Base-by-base conservation (phyloP, 805 yeast species). In the Candida tallmaniae region DNA sequence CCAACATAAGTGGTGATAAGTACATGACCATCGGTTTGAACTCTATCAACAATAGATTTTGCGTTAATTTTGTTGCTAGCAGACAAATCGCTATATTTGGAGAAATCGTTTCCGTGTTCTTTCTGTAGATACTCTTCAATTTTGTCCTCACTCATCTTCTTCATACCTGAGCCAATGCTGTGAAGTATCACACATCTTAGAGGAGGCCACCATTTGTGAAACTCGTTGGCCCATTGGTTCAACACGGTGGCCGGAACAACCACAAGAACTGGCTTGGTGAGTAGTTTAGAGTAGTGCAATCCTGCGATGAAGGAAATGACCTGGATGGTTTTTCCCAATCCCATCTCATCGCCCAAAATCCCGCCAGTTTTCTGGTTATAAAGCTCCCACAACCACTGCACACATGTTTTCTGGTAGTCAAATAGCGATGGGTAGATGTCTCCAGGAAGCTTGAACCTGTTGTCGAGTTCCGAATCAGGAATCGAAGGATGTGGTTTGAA, bases 141-240 rank as follows among this genome's bases (percentile, higher is more conserved):
- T 33, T 68, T 62, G 8, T 68, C 76, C 32, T 71, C 78, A 10
- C 60, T 65, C 0, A 54, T 35, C 12, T 53, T 45, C 14, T 47
- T 47, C 89, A 90, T 81, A 1, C 96, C 97, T 1, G 87, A 65
- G 0, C 98, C 98, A 31, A 88, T 93, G 1, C 96, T 81, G 55
- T 93, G 98, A 21, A 93, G 60, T 31, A 93, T 86, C 4, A 85
- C 78, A 4, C 88, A 78, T 40, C 98, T 60, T 18, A 93, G 68
- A 0, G 97, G 87, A 3, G 97, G 97, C 97, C 97, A 93, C 98
- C 98, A 93, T 32, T 81, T 74, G 48, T 90, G 97, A 31, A 93
- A 76, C 57, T 93, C 98, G 42, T 81, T 82, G n/a, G 87, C 90
- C 98, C 98, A 93, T 52, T 93, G 98, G 40, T 78, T 83, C 70